These are phyloP conservation scores for Populus euphratica DNA, from an alignment of 345 rosid species.

Conservation along the genomic window DNA sequence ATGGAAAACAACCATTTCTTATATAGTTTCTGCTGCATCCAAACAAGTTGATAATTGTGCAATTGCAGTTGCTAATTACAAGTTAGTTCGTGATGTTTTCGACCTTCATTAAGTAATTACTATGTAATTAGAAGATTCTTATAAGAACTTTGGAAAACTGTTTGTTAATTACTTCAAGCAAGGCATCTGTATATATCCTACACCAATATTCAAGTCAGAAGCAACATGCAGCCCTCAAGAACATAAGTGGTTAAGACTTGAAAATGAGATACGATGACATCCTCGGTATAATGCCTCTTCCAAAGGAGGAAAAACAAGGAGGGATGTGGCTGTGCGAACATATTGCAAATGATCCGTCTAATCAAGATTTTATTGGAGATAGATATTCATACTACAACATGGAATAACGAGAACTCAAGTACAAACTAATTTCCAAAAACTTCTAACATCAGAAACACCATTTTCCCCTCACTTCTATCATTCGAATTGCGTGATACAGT, in stretches of 20 bases:
- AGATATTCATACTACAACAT: neutral
- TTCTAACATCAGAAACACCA: neutral
- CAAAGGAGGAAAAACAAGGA: no score
- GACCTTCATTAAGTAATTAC: neutral
- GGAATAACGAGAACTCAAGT: neutral
- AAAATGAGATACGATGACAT: no score
- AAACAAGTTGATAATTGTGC: no score
- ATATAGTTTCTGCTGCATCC: no score
- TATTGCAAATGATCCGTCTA: neutral
- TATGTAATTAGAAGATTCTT: no score
- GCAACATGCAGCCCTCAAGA: neutral
- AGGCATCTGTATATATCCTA: no score
- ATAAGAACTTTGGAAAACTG: no score
- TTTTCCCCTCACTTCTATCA: neutral
- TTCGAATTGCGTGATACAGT: neutral
- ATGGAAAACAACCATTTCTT: neutral
- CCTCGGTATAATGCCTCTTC: no score
- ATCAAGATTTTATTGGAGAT: neutral
- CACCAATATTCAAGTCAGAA: no score
- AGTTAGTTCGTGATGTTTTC: neutral
- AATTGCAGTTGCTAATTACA: neutral
- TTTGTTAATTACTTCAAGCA: no score
- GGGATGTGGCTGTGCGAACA: neutral
- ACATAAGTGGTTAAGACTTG: neutral
- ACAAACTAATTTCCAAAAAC: neutral